These are phyloP conservation scores for Micractinium conductrix DNA, from an alignment of 139 green algal species.

Conservation along the genomic window DNA sequence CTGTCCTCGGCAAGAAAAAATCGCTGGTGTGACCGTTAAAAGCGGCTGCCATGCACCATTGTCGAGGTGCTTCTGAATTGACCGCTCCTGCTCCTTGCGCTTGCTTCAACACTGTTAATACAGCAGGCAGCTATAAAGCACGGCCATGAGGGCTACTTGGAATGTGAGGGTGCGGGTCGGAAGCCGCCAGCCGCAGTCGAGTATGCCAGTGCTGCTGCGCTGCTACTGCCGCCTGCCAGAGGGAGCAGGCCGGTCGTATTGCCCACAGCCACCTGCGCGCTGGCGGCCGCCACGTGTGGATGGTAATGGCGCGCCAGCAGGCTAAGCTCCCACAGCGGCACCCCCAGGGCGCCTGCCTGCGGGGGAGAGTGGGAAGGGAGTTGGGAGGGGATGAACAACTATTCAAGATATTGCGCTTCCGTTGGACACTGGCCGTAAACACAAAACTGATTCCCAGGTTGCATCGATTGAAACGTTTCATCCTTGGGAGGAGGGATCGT, in stretches of 20 bases:
- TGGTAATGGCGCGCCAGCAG: slow-evolving; percentile 56
- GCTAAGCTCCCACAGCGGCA: slow-evolving; percentile 60
- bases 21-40: not conserved
- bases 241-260: slow-evolving; percentile 18
- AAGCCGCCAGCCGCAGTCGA: slow-evolving; percentile 53
- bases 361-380: too few species aligned
- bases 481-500: too few species aligned
- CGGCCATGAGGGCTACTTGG: too few species aligned
- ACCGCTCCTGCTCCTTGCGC: too few species aligned
- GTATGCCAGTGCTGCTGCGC: slow-evolving; percentile 56
- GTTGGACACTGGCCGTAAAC: not conserved
- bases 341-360: slow-evolving; percentile 37
- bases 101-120: not conserved
- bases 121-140: not conserved
- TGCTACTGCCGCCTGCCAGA: not conserved
- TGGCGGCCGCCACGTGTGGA: slow-evolving; percentile 35
- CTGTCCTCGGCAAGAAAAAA: slow-evolving; percentile 41
- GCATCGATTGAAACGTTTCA: not conserved
- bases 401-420: too few species aligned
- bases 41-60: too few species aligned
- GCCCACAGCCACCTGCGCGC: slow-evolving; percentile 12
- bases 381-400: too few species aligned
- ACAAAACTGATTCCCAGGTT: not conserved
- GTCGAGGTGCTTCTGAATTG: too few species aligned
- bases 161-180: slow-evolving; percentile 33